These are phyloP conservation scores for Lentinula sp. DNA, from an alignment of 768 basidiomycete species.

Conservation along the genomic window DNA sequence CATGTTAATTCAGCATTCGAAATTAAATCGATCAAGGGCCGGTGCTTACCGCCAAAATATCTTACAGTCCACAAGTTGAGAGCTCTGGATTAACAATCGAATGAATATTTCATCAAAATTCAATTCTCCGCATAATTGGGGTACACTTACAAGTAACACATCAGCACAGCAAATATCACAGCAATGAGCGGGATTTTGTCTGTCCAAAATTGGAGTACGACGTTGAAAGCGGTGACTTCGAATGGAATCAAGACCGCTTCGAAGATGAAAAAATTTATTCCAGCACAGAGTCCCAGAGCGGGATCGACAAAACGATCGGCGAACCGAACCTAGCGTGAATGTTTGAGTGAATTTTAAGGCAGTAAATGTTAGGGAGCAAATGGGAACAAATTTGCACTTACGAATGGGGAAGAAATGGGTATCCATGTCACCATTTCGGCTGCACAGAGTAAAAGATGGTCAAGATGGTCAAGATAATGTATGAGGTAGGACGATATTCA, in stretches of 20 bases:
- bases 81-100: constrained; percentile 13
- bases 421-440: constrained; percentile 85
- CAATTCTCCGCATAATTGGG: too few relatives aligned
- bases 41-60: constrained; percentile 40
- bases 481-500: too few relatives aligned
- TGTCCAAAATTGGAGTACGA: constrained; percentile 49
- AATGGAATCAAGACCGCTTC: constrained; percentile 37
- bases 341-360: not conserved
- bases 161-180: constrained; percentile 37
- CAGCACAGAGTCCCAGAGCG: constrained; percentile 49
- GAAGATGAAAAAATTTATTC: constrained; percentile 54
- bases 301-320: constrained; percentile 53
- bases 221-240: constrained; percentile 49
- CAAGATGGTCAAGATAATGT: too few relatives aligned
- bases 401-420: constrained; percentile 73
- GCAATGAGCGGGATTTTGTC: constrained; percentile 40
- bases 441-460: constrained; percentile 9
- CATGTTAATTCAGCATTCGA: not conserved
- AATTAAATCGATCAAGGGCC: not conserved
- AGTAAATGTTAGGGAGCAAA: not conserved
- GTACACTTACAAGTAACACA: constrained; percentile 31
- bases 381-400: constrained; percentile 19
- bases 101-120: too few relatives aligned
- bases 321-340: constrained; percentile 40
- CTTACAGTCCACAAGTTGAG: constrained; percentile 43